phyloP scores from a whole-genome alignment of 2,329 filamentous ascomycete genomes.

The Dactylellina cionopaga region DNA sequence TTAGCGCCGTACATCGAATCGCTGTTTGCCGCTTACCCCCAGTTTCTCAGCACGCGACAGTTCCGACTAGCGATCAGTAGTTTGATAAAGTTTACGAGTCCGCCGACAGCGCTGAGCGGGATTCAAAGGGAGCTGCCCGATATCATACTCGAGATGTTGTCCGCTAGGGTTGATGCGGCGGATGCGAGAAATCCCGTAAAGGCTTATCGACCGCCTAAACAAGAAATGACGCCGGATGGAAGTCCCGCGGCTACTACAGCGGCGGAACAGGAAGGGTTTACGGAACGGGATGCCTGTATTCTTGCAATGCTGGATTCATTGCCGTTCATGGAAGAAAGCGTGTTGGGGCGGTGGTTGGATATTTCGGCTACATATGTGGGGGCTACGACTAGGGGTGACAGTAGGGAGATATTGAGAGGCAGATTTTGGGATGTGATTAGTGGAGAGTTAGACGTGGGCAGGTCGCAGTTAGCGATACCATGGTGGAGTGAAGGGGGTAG shows the following conservation, averaged over 20 bases:
- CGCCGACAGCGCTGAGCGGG: slow-evolving; percentile 78
- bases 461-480: slow-evolving; percentile 78
- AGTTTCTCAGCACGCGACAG: slow-evolving; percentile 80
- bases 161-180: slow-evolving; percentile 66
- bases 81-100: slow-evolving; percentile 80
- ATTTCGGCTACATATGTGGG: slow-evolving; percentile 73
- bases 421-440: slow-evolving; percentile 82
- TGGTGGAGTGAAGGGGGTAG: slow-evolving; percentile 78
- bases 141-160: slow-evolving; percentile 79
- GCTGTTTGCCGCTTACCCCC: slow-evolving; percentile 81
- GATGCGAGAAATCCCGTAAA: slow-evolving; percentile 59
- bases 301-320: slow-evolving; percentile 82
- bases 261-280: slow-evolving; percentile 59
- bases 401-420: slow-evolving; percentile 71
- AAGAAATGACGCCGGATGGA: slow-evolving; percentile 55
- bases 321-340: slow-evolving; percentile 74
- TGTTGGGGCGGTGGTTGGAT: slow-evolving; percentile 83
- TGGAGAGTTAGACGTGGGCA: slow-evolving; percentile 88
- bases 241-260: slow-evolving; percentile 59
- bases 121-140: slow-evolving; percentile 81
- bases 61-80: slow-evolving; percentile 90
- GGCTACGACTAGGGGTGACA: slow-evolving; percentile 67
- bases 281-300: slow-evolving; percentile 80
- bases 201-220: slow-evolving; percentile 59
- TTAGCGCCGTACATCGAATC: slow-evolving; percentile 85